A percentile compares a stretch with the other conserved stretches of the same genome.
phyloP scores from a whole-genome alignment of 2,329 filamentous ascomycete species.

The Emergomyces africanus region DNA sequence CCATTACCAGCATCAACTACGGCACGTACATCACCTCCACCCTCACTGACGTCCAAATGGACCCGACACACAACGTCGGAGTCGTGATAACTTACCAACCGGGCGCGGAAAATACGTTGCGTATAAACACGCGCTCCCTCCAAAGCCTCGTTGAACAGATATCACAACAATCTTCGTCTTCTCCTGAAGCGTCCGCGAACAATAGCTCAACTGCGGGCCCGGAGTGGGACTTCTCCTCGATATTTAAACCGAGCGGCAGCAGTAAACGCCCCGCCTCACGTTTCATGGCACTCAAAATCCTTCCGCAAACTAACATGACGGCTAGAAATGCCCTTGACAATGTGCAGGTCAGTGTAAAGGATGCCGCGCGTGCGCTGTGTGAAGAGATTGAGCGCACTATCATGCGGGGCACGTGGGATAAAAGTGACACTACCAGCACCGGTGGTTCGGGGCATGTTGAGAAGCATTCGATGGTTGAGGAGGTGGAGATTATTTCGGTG shows the following conservation, averaged over 20 bases:
- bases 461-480: constrained; percentile 33
- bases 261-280: constrained; percentile 19
- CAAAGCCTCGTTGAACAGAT: constrained; percentile 42
- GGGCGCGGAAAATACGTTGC: constrained; percentile 55
- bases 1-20: constrained; percentile 58
- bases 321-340: constrained; percentile 8
- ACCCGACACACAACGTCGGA: constrained; percentile 71
- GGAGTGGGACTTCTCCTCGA: constrained; percentile 32
- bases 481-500: constrained; percentile 65
- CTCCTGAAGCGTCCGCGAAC: neutral
- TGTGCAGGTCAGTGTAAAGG: constrained; percentile 32
- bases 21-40: constrained; percentile 89
- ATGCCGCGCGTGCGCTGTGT: constrained; percentile 52
- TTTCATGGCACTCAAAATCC: constrained; percentile 32
- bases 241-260: constrained; percentile 20
- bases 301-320: constrained; percentile 24
- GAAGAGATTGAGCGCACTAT: constrained; percentile 62
- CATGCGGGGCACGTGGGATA: constrained; percentile 25
- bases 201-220: neutral
- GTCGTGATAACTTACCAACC: constrained; percentile 68
- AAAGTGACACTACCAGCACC: constrained; percentile 21
- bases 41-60: constrained; percentile 60
- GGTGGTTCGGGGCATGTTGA: constrained; percentile 22
- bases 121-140: constrained; percentile 77
- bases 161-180: constrained; percentile 1